Evolutionary conservation across 805 yeast genomes (phyloP), one percentile per base, ranked within the genome.

Genomic region (Henningerozyma blattae): DNA sequence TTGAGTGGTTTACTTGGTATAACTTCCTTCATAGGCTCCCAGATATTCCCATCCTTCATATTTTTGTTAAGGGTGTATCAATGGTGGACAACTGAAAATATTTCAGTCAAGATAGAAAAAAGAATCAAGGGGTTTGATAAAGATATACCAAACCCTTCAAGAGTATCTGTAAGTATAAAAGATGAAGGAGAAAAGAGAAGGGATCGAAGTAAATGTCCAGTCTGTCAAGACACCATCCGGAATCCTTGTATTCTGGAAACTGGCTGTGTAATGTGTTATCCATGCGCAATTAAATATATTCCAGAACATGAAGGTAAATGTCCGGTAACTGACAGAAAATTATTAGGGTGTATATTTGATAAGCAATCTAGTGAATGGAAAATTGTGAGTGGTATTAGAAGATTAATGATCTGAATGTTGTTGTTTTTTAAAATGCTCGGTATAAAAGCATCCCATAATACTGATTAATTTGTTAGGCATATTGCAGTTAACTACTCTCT

Each of bases 231-330:
- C 9, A 61, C 54, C 14, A 70, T 86, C 12, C 70, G 69, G 22
- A 85, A 83, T 46, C 95, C 95, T 3, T 84, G 94, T 0, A 72
- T 80, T 10, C 73, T 89, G 24, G 97, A 87, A 51, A 85, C 97
- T 0, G 98, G 98, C 0, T 77, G 75, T 41, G 94, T 85, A 0
- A 82, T 79, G 45, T 86, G 95, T 56, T 86, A 87, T 55, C 74
- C 83, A 10, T 91, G 97, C 56, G 84, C 87, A 13, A 74, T 73
- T 48, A 68, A 70, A 32, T 71, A 72, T 47, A 61, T 87, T 30
- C 64, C 70, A 19, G 66, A 70, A 29, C 42, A 46, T 28, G 68
- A 65, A 31, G 68, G 62, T 1, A 63, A 77, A 41, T 89, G 97
- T 51, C 97, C 97, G 0, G 68, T 82, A 1, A 81, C 95, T 0